A percentile compares a stretch with the other conserved stretches of the same genome.
These are phyloP conservation scores for Boletus pseudo-olivaceus DNA, from an alignment of 768 basidiomycete species.

Conservation along the genomic window DNA sequence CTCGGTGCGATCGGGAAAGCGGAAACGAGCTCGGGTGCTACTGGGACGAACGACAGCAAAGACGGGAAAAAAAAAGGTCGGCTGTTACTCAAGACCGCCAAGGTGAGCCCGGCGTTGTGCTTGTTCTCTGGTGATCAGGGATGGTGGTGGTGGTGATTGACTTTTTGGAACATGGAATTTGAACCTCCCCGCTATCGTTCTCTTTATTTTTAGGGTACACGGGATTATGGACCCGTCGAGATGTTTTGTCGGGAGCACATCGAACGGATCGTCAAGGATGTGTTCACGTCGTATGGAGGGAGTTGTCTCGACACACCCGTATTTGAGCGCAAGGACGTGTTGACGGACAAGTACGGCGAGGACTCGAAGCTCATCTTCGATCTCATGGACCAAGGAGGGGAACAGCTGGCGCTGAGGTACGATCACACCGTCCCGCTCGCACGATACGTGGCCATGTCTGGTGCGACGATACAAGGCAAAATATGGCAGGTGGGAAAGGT, in stretches of 20 bases:
- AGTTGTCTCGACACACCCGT: constrained; percentile 96
- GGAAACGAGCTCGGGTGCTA: constrained; percentile 28
- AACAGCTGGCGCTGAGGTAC: constrained; percentile 90
- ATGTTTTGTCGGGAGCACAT: constrained; percentile 91
- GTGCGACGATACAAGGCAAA: constrained; percentile 77
- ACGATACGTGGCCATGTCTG: constrained; percentile 91
- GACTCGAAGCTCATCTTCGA: constrained; percentile 98
- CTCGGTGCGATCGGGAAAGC: constrained; percentile 41
- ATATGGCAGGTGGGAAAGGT: constrained; percentile 99
- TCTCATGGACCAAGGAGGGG: constrained; percentile 95
- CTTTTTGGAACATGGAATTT: background rate
- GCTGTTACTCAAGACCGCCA: constrained; percentile 87
- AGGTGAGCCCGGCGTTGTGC: constrained; percentile 49
- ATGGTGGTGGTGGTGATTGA: background rate
- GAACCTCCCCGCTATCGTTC: no score
- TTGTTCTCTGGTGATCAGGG: background rate
- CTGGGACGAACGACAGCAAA: constrained; percentile 36
- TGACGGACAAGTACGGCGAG: constrained; percentile 97
- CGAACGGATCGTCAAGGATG: constrained; percentile 81
- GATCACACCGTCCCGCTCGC: constrained; percentile 98
- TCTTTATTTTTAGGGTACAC: constrained; percentile 66
- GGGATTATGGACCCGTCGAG: constrained; percentile 90
- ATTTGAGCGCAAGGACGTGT: constrained; percentile 94
- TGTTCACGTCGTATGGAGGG: constrained; percentile 87
- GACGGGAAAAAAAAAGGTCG: constrained; percentile 63